Conservation (phyloP, 768 basidiomycete genomes). For the Bullera alba region DNA sequence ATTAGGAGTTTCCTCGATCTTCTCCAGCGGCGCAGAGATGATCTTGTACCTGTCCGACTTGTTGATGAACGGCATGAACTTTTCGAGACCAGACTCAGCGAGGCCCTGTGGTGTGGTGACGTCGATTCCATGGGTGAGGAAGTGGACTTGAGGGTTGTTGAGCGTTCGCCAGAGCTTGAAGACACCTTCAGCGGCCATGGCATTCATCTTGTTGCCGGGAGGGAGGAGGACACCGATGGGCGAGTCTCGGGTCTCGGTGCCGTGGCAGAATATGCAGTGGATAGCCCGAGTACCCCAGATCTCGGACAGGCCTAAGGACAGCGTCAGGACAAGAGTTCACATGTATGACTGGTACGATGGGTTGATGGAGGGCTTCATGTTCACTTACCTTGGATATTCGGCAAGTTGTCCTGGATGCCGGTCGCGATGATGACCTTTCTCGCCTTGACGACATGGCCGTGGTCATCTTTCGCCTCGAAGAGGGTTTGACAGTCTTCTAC, state of each 20-base stretch:
- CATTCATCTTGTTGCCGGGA: constrained; percentile 8
- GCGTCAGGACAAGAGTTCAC: neutral
- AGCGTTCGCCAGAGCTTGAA: constrained; percentile 19
- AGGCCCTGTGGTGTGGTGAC: constrained; percentile 11
- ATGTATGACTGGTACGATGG: neutral
- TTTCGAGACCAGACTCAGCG: constrained; percentile 14
- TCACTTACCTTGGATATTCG: constrained; percentile 20
- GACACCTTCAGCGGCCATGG: constrained; percentile 7
- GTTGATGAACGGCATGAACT: constrained; percentile 8
- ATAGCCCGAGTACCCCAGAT: constrained; percentile 24
- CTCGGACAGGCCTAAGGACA: constrained; percentile 17
- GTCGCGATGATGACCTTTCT: constrained; percentile 27
- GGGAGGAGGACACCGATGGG: constrained; percentile 19
- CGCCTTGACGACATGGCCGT: constrained; percentile 8
- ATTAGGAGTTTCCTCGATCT: neutral
- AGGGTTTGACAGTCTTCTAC: neutral
- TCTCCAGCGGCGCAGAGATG: constrained; percentile 11
- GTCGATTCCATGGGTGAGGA: constrained; percentile 25
- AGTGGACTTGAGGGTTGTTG: constrained; percentile 10
- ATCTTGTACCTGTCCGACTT: constrained; percentile 13
- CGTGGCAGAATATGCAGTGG: constrained; percentile 38
- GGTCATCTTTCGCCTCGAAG: constrained; percentile 17
- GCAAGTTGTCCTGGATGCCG: constrained; percentile 20
- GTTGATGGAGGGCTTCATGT: neutral
- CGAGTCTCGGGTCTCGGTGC: constrained; percentile 21